Base-by-base conservation (phyloP, 768 basidiomycete genomes). In the Leucocoprinus leucothites region DNA sequence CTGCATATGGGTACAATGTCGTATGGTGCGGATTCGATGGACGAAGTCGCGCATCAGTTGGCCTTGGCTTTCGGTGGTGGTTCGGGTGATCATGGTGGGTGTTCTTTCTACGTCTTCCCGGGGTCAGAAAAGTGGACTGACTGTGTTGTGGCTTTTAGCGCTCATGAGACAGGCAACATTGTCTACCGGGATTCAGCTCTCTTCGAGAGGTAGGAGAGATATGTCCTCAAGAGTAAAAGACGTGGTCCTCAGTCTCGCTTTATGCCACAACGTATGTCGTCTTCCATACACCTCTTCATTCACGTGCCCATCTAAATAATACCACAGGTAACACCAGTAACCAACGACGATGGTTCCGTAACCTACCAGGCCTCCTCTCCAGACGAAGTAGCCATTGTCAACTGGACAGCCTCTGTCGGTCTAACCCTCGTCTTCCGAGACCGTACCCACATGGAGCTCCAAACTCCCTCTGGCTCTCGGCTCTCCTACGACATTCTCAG, bases 331-430 rank as follows among this genome's bases (percentile, higher is more conserved):
- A 99, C 96, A 0, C 97, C 97, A 1, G 92, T 96, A 3, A 82
- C 79, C 14, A 96, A 97, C 65, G 95, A 98, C 63, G 96, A 99
- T 63, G 94, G 93, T 7, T 85, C 86, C 1, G 83, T 97, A 36
- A 98, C 96, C 0, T 99, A 98, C 67, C 96, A 99, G 77, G 97
- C 97, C 0, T 96, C 95, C 0, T 99, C 97, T 1, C 97, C 97
- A 0, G 97, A 99, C 64, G 97, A 99, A 74, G 97, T 98, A 42
- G 97, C 97, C 41, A 98, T 99, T 61, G 96, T 99, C 35, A 87
- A 86, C 57, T 98, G 94, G 93, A 98, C 97, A 8, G 88, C 92
- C 59, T 94, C 93, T 0, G 90, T 98, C 59, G 96, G 96, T 0
- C 75, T 99, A 3, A 91, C 91, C 0, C 84, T 99, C 34, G 82